Percentiles rank a stretch among this genome's conserved stretches.
phyloP scores from a whole-genome alignment of 2,329 filamentous ascomycete genomes.

The Fusarium lateritium region DNA sequence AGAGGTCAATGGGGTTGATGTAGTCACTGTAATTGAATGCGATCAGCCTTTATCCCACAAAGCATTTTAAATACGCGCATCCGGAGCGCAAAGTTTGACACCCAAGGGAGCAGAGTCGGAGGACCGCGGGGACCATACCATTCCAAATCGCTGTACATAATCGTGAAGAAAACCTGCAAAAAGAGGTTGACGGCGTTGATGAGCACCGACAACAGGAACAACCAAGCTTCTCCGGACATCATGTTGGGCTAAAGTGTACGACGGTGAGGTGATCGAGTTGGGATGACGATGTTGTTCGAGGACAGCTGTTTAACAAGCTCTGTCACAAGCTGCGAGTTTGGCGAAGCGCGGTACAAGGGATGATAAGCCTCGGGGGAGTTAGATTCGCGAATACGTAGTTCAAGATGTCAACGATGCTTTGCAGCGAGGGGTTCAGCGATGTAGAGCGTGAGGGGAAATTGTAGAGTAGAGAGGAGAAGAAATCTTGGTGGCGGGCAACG shows the following conservation, averaged over 20 bases:
- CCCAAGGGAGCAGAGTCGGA: slow-evolving; percentile 17
- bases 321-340: slow-evolving; percentile 45
- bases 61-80: slow-evolving; percentile 28
- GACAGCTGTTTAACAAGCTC: slow-evolving; percentile 50
- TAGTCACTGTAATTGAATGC: slow-evolving; percentile 80
- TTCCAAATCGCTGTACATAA: slow-evolving; percentile 99
- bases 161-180: slow-evolving; percentile 99
- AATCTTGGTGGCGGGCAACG: slow-evolving; percentile 46
- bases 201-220: slow-evolving; percentile 97
- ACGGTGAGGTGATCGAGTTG: slow-evolving; percentile 25
- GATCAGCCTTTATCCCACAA: slow-evolving; percentile 35
- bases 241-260: slow-evolving; percentile 49
- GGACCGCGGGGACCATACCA: slow-evolving; percentile 74
- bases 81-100: slow-evolving; percentile 35
- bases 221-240: slow-evolving; percentile 98
- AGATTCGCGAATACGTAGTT: slow-evolving; percentile 14
- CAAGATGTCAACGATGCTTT: slow-evolving; percentile 32
- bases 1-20: slow-evolving; percentile 99
- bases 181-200: slow-evolving; percentile 99
- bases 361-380: slow-evolving; percentile 28
- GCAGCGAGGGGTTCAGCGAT: slow-evolving; percentile 17
- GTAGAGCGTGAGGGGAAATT: slow-evolving; percentile 32
- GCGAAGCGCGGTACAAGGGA: slow-evolving; percentile 31
- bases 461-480: slow-evolving; percentile 40
- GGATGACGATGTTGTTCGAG: slow-evolving; percentile 39